phyloP scores from a whole-genome alignment of 2,329 filamentous ascomycete species.

The Camillea tinctor region DNA sequence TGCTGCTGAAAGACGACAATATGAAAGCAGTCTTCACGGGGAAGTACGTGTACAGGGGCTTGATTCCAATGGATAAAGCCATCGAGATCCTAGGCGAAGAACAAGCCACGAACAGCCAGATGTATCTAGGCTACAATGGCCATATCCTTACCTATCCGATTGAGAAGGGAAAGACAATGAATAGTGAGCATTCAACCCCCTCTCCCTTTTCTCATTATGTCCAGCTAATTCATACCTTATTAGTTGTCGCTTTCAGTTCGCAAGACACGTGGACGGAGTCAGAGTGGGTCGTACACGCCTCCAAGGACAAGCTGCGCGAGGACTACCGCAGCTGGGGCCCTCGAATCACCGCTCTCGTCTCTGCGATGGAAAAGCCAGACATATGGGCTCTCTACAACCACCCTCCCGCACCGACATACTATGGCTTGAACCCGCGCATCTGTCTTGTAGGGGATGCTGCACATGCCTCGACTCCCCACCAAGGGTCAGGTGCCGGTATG shows the following conservation, averaged over 20 bases:
- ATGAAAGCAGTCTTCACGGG: constrained; percentile 35
- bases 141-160: constrained; percentile 61
- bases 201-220: neutral
- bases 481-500: constrained; percentile 58
- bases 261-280: constrained; percentile 21
- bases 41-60: constrained; percentile 48
- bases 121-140: constrained; percentile 46
- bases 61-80: constrained; percentile 51
- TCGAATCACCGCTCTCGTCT: constrained; percentile 16
- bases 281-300: constrained; percentile 25
- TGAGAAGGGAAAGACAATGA: constrained; percentile 28
- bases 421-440: constrained; percentile 35
- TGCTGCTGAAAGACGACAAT: constrained; percentile 45
- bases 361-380: constrained; percentile 39
- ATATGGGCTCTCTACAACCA: constrained; percentile 47
- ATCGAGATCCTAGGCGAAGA: constrained; percentile 46
- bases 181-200: constrained; percentile 17
- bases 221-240: too few relatives aligned
- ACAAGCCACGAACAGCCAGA: constrained; percentile 26
- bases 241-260: constrained; percentile 28
- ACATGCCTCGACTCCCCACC: constrained; percentile 60
- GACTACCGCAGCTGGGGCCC: constrained; percentile 26
- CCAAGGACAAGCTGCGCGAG: constrained; percentile 24
- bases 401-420: constrained; percentile 41
- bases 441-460: constrained; percentile 61